Evolutionary conservation across 768 basidiomycete species (phyloP).

Genomic region (Amanita muscaria): DNA sequence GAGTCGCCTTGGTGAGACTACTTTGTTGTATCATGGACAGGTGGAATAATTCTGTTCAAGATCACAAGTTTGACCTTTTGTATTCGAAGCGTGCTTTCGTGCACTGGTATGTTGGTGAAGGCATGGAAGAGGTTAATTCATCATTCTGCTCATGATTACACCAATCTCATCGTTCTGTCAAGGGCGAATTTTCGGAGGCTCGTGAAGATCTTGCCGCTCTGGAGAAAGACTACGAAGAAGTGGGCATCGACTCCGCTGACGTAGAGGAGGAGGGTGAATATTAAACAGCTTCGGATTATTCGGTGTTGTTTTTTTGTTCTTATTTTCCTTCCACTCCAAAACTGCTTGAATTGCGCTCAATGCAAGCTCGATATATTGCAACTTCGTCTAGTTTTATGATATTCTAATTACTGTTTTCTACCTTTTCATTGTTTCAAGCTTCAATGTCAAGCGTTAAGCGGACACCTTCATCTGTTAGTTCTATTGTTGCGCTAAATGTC

Average conservation of each 20-base stretch:
- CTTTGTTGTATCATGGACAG: not conserved
- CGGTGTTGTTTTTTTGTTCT: too few relatives aligned
- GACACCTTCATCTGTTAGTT: slow-evolving; percentile 2
- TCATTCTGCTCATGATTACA: not conserved
- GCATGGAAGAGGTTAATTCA: slow-evolving; percentile 85
- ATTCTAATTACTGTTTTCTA: not conserved
- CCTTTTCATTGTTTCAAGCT: not conserved
- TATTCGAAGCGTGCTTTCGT: slow-evolving; percentile 94
- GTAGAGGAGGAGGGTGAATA: slow-evolving; percentile 47
- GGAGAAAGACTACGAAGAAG: slow-evolving; percentile 94
- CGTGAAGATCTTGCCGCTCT: slow-evolving; percentile 99
- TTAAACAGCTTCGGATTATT: slow-evolving; percentile 17
- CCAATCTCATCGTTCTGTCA: not conserved
- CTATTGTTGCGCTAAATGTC: not conserved
- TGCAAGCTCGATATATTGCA: not conserved
- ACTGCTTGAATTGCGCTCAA: too few relatives aligned
- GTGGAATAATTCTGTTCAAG: slow-evolving; percentile 18
- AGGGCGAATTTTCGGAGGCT: slow-evolving; percentile 98
- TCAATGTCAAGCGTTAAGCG: not conserved
- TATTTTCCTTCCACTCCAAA: not conserved
- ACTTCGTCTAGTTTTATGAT: not conserved
- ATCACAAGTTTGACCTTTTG: slow-evolving; percentile 97
- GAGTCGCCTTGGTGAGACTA: slow-evolving; percentile 47
- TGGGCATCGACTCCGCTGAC: slow-evolving; percentile 44
- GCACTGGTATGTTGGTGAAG: slow-evolving; percentile 96